phyloP scores from a whole-genome alignment of 306 rosid genomes.

The Cicer cuneatum region DNA sequence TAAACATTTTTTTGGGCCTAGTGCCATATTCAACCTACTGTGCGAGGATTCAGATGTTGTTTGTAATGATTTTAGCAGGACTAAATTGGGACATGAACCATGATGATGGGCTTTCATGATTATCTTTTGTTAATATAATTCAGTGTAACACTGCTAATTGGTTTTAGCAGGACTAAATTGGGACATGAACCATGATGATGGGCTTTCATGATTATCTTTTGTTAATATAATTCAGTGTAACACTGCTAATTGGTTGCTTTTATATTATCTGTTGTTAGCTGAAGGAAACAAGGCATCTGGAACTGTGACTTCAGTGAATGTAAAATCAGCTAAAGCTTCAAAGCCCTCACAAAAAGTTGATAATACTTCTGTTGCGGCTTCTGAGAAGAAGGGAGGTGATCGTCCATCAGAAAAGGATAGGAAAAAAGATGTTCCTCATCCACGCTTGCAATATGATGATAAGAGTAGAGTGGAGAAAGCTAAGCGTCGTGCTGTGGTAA shows the following conservation, averaged over 20 bases:
- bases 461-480: constrained; percentile 57
- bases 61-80: neutral
- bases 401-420: constrained; percentile 55
- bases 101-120: constrained; percentile 8
- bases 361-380: constrained; percentile 46
- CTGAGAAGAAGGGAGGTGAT: constrained; percentile 56
- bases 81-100: constrained; percentile 16
- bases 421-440: constrained; percentile 62
- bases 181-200: constrained; percentile 6
- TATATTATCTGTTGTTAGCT: constrained; percentile 41
- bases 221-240: neutral
- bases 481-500: constrained; percentile 57
- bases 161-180: constrained; percentile 8
- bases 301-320: constrained; percentile 35
- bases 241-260: constrained; percentile 40
- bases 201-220: constrained; percentile 7
- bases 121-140: neutral
- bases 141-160: constrained; percentile 22
- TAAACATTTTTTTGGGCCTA: constrained; percentile 6
- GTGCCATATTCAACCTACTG: constrained; percentile 27
- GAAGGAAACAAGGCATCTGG: constrained; percentile 54
- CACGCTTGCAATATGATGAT: constrained; percentile 63
- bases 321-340: constrained; percentile 49
- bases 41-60: neutral
- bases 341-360: constrained; percentile 50